Evolutionary conservation across 225 moss, liverwort and hornwort genomes (phyloP).

Genomic region (Antitrichia curtipendula): DNA sequence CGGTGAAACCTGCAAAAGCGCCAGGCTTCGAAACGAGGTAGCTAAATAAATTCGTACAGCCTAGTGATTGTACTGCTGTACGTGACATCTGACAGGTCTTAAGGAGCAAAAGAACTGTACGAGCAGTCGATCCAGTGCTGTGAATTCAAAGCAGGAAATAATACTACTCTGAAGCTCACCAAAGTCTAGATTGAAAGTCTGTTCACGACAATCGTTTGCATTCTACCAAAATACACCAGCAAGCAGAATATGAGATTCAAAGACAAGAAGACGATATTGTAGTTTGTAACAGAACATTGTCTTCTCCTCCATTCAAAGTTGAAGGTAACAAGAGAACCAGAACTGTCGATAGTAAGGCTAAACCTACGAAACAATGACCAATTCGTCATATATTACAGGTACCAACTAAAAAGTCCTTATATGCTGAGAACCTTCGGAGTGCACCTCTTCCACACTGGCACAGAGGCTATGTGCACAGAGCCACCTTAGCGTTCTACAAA

Average conservation of each 20-base stretch:
- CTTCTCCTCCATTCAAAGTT: constrained; percentile 47
- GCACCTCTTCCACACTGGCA: constrained; percentile 31
- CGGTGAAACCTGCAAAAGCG: constrained; percentile 5
- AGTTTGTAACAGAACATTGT: constrained; percentile 22
- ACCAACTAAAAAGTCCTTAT: constrained; percentile 16
- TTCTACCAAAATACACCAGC: constrained; percentile 28
- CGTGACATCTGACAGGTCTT: not conserved
- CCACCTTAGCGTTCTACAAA: constrained; percentile 8
- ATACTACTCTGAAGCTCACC: constrained; percentile 2
- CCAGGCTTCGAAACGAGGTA: constrained; percentile 4
- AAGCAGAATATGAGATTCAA: constrained; percentile 10
- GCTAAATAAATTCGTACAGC: not conserved
- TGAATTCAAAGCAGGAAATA: not conserved
- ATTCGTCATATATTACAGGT: constrained; percentile 20
- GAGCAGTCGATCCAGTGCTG: not conserved
- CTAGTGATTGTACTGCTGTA: not conserved
- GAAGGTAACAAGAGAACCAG: constrained; percentile 38
- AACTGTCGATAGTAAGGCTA: constrained; percentile 16
- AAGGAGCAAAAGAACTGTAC: not conserved
- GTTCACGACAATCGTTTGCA: not conserved
- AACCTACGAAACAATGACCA: constrained; percentile 25
- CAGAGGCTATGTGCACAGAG: constrained; percentile 30
- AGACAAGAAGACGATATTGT: constrained; percentile 14
- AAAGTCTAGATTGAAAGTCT: not conserved
- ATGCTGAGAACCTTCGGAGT: constrained; percentile 9